phyloP scores from a whole-genome alignment of 1,284 basidiomycete genomes.

The Fistulina hepatica region DNA sequence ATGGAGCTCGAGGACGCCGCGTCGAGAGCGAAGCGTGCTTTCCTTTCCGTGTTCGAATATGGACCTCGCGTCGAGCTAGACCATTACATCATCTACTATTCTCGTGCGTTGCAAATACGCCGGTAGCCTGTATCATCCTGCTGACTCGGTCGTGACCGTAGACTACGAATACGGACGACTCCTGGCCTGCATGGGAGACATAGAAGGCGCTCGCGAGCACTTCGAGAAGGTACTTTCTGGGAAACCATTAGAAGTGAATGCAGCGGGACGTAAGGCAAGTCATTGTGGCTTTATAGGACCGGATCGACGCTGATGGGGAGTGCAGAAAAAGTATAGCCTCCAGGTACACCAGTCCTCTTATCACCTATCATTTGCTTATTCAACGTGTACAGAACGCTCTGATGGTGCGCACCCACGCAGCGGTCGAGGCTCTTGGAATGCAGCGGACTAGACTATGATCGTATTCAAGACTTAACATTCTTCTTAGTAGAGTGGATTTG shows the following conservation, averaged over 20 bases:
- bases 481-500: no score
- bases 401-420: constrained; percentile 49
- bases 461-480: no score
- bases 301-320: constrained; percentile 2
- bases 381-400: constrained; percentile 32
- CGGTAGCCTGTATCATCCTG: constrained; percentile 1
- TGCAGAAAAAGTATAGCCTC: constrained; percentile 32
- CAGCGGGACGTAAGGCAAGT: constrained; percentile 33
- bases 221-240: constrained; percentile 61
- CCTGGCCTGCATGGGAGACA: constrained; percentile 49
- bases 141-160: constrained; percentile 19
- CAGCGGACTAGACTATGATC: no score
- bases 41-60: constrained; percentile 60
- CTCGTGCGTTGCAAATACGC: constrained; percentile 40
- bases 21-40: constrained; percentile 43
- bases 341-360: constrained; percentile 27
- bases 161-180: constrained; percentile 76
- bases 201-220: constrained; percentile 45
- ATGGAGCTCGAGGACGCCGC: constrained; percentile 38
- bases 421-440: constrained; percentile 43
- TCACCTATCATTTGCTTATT: neutral
- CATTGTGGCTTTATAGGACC: no score
- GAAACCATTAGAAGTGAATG: constrained; percentile 47
- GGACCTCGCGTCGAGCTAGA: constrained; percentile 70
- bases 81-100: constrained; percentile 71